Percentiles rank a stretch among this genome's conserved stretches.
Conservation (phyloP, 176 grass and related monocot genomes). For the Cenchrus americanus region DNA sequence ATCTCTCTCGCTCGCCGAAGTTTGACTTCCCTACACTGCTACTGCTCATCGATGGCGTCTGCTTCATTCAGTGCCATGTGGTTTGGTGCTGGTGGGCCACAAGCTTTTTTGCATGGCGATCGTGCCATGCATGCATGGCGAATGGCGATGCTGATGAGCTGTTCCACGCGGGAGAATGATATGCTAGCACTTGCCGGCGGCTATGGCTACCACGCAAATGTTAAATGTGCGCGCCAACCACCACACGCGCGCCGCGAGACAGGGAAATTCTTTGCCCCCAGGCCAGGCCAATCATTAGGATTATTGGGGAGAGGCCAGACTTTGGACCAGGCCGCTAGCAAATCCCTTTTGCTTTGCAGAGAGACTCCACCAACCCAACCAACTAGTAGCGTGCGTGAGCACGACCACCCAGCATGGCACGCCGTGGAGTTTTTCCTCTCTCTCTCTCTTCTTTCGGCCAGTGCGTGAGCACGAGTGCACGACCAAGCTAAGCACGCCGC, state of each 20-base stretch:
- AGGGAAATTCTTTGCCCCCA: background rate
- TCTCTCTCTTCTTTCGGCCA: too few species aligned
- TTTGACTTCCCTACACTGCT: constrained; percentile 11
- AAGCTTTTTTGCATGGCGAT: too few species aligned
- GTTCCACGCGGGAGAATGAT: background rate
- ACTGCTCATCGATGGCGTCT: background rate
- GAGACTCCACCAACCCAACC: background rate
- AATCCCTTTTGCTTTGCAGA: background rate
- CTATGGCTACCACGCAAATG: background rate
- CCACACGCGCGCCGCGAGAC: background rate
- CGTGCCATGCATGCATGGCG: background rate
- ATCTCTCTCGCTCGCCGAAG: background rate
- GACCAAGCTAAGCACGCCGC: too few species aligned
- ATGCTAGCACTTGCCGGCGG: background rate
- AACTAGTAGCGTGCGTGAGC: background rate
- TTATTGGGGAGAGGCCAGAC: background rate
- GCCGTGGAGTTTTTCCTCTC: too few species aligned
- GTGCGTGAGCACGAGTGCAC: too few species aligned
- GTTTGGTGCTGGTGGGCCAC: background rate
- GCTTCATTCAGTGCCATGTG: background rate
- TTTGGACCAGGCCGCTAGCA: constrained; percentile 1
- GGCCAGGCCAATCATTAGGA: background rate
- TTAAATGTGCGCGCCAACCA: too few species aligned
- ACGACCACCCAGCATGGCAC: background rate
- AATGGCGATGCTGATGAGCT: background rate